Base-by-base conservation (phyloP, 2,329 filamentous ascomycete genomes). In the Botrytis squamosa region DNA sequence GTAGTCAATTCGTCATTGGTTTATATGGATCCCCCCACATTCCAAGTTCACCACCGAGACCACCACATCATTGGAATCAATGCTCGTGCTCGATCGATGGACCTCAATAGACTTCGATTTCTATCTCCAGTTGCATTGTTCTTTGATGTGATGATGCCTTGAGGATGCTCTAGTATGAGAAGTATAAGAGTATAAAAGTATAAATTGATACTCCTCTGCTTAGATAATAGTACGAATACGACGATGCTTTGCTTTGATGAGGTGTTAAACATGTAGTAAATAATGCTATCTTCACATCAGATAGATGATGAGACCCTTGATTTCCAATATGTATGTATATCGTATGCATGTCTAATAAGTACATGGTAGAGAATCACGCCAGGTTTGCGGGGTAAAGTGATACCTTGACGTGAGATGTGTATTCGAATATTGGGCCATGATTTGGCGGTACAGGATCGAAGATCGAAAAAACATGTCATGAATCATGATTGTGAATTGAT, bases 321-420 rank as follows among this genome's bases (percentile, higher is more conserved):
- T 52, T 52, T 7, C n/a, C 25, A n/a, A n/a, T n/a, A n/a, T 52
- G 49, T 14, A 42, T 40, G 9, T 29, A 29, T 29, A 36, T 36
- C 9, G 9, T 8, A 49, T 25, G 46, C 46, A 25, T 49, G 9
- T 49, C 46, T 49, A 25, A 22, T 12, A 12, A 49, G 46, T 25
- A 52, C 49, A n/a, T n/a, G 25, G 49, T n/a, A 16, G 25, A 9
- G n/a, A 67, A 52, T 55, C 65, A 67, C 49, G 65, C 25, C 44
- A 67, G 46, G 46, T 20, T 14, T 18, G 65, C 65, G 65, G 65
- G 65, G 65, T 67, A 67, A n/a, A 52, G 49, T 55, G 49, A n/a
- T 16, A n/a, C 25, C 25, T 62, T 62, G 44, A 36, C 44, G 22
- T n/a, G 44, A 52, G 7, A 46, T 67, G 49, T n/a, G 49, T n/a